These are phyloP conservation scores for Sonneratia alba DNA, from an alignment of 345 rosid species.

Conservation along the genomic window DNA sequence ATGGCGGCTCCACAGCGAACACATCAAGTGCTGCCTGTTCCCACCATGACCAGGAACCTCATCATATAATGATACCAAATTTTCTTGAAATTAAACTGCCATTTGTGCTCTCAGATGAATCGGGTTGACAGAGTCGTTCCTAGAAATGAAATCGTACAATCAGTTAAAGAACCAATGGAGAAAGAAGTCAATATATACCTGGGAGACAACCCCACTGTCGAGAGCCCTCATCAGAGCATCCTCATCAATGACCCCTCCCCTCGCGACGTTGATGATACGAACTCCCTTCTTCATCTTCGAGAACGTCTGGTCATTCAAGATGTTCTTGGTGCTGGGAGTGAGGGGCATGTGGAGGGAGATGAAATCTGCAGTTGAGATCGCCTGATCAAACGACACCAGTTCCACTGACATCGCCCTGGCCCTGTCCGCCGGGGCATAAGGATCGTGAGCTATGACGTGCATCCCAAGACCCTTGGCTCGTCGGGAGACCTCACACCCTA, in stretches of 20 bases:
- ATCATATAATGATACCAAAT: neutral
- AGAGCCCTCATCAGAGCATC: conserved; percentile 70
- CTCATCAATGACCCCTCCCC: conserved; percentile 89
- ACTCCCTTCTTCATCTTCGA: conserved; percentile 69
- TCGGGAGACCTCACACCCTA: conserved; percentile 78
- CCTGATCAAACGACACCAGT: conserved; percentile 66
- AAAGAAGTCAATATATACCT: conserved; percentile 25
- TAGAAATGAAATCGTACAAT: neutral
- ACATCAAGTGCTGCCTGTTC: conserved; percentile 81
- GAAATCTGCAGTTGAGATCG: conserved; percentile 62
- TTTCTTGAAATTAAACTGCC: neutral
- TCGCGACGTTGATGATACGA: conserved; percentile 68
- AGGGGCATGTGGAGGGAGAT: conserved; percentile 80
- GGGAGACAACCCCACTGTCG: conserved; percentile 57
- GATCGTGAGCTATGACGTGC: conserved; percentile 78
- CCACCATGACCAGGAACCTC: no score
- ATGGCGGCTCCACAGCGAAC: conserved; percentile 61
- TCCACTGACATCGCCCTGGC: conserved; percentile 80
- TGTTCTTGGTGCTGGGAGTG: conserved; percentile 45
- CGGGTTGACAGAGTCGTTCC: no score
- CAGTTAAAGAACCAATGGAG: no score
- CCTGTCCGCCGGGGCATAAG: conserved; percentile 73
- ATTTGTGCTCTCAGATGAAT: no score
- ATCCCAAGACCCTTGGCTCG: conserved; percentile 82
- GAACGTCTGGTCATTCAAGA: conserved; percentile 59